Base-by-base conservation (phyloP, 116 monocot genomes). In the Thalassia testudinum region DNA sequence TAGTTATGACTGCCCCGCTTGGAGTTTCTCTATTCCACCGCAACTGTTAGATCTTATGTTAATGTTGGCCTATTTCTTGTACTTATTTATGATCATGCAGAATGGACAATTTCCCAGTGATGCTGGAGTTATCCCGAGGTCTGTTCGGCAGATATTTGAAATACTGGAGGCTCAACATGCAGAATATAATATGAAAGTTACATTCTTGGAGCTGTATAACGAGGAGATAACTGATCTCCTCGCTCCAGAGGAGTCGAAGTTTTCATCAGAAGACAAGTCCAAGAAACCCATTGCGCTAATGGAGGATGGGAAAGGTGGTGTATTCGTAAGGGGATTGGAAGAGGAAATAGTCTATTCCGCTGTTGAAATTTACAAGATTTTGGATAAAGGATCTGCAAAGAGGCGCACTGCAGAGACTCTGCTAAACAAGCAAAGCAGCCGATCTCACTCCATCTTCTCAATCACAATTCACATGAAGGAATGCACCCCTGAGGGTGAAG, bases 391-490 rank as follows among this genome's bases (percentile, higher is more conserved):
- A 19, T 78, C 85, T 62, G 75, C 95, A 58, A 95, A 85, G 52
- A 81, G 89, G 68, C 89, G 82, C 7, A 97, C 97, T 25, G 97
- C 97, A 0, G 97, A 97, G 69, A 97, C 97, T 34, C 61, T 97
- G 29, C 75, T 97, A 24, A 97, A 97, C 66, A 97, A 97, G 70
- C 97, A 97, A 65, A 89, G 89, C 57, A 97, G 89, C 65, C 61
- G 97, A 27, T 89, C 89, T 26, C 97, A 97, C 60, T 97, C 97
- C 17, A 85, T 97, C 40, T 82, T 97, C 64, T 85, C 89, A 17
- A 97, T 97, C 40, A 97, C 97, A 54, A 89, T 97, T 61, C 97
- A 97, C 61, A 85, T 97, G 16, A 97, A 97, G 60, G 97, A 97
- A 58, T 69, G 64, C 53, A 97, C 89, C 24, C 82, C 68, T 12